Evolutionary conservation across 257 asterid genomes (phyloP).

Genomic region (Osmanthus fragrans): DNA sequence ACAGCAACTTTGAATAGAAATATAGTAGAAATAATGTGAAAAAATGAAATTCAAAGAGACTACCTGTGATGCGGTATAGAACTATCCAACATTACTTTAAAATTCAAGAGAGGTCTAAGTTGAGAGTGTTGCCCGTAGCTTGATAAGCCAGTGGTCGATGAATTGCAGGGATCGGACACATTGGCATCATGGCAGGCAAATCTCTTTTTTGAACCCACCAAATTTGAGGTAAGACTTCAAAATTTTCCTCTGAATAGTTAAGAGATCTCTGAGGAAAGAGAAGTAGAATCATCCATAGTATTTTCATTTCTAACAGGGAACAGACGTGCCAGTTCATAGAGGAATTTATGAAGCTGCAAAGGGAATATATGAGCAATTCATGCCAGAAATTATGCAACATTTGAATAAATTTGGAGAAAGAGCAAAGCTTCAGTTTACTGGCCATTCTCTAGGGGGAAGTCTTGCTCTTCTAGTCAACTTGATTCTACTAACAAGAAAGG

Average conservation of each 20-base stretch:
- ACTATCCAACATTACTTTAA: no score
- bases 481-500: conserved; percentile 70
- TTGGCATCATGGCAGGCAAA: conserved; percentile 92
- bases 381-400: conserved; percentile 73
- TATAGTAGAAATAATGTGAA: no score
- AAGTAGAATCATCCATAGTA: not conserved
- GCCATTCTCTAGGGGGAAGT: conserved; percentile 94
- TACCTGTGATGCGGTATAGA: no score
- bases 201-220: conserved; percentile 82
- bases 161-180: conserved; percentile 81
- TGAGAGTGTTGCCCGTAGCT: not conserved
- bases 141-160: conserved; percentile 11
- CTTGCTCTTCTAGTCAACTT: conserved; percentile 77
- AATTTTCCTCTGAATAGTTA: not conserved
- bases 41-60: no score
- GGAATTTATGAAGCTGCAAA: conserved; percentile 97
- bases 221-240: conserved; percentile 59
- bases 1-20: no score
- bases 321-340: conserved; percentile 71
- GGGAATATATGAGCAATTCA: conserved; percentile 77
- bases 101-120: not conserved
- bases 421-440: conserved; percentile 82
- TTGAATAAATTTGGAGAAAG: conserved; percentile 54
- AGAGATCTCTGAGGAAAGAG: not conserved
- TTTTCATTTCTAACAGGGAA: conserved; percentile 44